Base-by-base conservation (phyloP, 345 rosid genomes). In the Sisymbrium altissimum region DNA sequence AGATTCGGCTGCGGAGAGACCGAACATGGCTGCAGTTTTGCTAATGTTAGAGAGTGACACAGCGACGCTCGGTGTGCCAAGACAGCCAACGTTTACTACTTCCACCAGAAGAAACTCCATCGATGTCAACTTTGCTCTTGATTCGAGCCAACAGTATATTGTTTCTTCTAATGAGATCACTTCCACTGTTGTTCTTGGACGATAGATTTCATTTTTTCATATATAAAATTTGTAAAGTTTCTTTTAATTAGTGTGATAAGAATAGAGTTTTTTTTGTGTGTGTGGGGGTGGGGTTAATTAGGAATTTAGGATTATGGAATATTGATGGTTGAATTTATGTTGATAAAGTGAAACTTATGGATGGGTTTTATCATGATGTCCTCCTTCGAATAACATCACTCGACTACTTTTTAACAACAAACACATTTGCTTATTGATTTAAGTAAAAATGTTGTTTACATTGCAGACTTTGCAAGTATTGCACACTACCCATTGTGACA, bases 41-140 rank as follows among this genome's bases (percentile, higher is more conserved):
- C n/a, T 86, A 35, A 82, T 81, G 87, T 81, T 91, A 17, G 93
- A 89, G 76, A 90, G 94, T 35, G 92, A 89, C 48, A 76, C 89
- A 15, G 74, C 84, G 3, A 69, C 81, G 36, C 84, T 89, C 35
- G 75, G 86, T 1, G 66, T 59, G 72, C 94, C 94, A 8, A 87
- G 69, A 75, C 86, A 81, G 35, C 91, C 96, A 17, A 84, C 81
- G 7, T 84, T 62, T 48, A 80, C 88, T 60, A 80, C 88, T 56
- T 89, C 90, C 21, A 76, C 7, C 7, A 71, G 48, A 65, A 83
- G 89, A 64, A 71, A 78, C 52, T 82, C 79, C 8, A 71, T 80
- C 5, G 92, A 84, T 71, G 80, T 77, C 6, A 77, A 77, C 48
- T 71, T 77, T 64, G 80, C 48, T 70, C 72, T 77, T 71, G 80